Conservation (phyloP, 306 rosid species). For the Comarum palustre region DNA sequence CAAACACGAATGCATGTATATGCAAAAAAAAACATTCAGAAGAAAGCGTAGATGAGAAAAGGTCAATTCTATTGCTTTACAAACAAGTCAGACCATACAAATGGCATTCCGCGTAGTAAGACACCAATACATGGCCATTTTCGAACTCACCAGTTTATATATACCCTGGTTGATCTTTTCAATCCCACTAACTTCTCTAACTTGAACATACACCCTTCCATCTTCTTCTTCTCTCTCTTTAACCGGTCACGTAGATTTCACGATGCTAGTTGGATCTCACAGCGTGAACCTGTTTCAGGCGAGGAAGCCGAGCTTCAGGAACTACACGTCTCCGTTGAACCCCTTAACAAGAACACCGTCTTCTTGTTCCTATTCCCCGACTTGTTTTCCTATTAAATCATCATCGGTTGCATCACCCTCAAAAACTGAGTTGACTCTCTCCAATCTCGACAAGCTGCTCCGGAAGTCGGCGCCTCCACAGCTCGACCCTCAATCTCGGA, state of each 20-base stretch:
- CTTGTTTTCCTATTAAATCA: neutral
- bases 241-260: neutral
- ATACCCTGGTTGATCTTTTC: neutral
- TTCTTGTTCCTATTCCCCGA: conserved; percentile 21
- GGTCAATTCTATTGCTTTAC: conserved; percentile 6
- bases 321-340: conserved; percentile 50
- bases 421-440: conserved; percentile 29
- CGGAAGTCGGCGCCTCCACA: conserved; percentile 24
- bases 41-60: neutral
- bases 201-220: neutral
- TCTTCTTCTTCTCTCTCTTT: no score
- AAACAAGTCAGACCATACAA: neutral
- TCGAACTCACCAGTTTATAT: neutral
- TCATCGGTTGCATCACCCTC: conserved; percentile 20
- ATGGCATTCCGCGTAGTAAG: conserved; percentile 1
- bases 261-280: conserved; percentile 51
- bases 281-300: conserved; percentile 42
- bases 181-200: neutral
- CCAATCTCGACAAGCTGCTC: conserved; percentile 77
- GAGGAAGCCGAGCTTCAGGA: conserved; percentile 46
- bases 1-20: neutral
- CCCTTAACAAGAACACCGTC: conserved; percentile 31
- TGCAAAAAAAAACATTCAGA: neutral
- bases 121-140: neutral
- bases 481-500: conserved; percentile 17